These are phyloP conservation scores for Wickerhamiella domercqiae DNA, from an alignment of 805 yeast genomes.

Conservation along the genomic window DNA sequence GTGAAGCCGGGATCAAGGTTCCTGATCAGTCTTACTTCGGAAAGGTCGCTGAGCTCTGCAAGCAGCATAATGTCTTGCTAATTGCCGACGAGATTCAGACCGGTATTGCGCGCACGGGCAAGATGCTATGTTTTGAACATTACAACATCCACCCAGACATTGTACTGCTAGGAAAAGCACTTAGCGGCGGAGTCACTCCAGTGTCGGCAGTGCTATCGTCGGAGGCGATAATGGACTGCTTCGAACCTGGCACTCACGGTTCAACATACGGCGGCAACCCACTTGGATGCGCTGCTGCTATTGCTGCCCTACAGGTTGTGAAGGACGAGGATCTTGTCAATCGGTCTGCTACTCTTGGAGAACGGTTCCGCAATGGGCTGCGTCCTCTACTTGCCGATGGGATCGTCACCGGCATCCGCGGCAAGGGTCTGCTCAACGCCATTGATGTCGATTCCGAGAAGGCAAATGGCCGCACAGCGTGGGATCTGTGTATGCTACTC, in stretches of 20 bases:
- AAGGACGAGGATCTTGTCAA: constrained; percentile 74
- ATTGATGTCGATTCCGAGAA: constrained; percentile 75
- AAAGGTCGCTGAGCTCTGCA: constrained; percentile 58
- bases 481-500: constrained; percentile 90
- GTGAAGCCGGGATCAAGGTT: constrained; percentile 95
- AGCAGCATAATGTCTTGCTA: constrained; percentile 67
- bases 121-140: constrained; percentile 83
- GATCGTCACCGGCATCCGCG: constrained; percentile 50
- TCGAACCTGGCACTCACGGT: constrained; percentile 94
- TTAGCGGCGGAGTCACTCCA: constrained; percentile 89
- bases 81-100: constrained; percentile 97
- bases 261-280: constrained; percentile 98
- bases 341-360: constrained; percentile 60
- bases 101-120: constrained; percentile 95
- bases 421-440: constrained; percentile 77
- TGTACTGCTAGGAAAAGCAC: constrained; percentile 81
- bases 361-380: constrained; percentile 38
- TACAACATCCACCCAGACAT: constrained; percentile 75
- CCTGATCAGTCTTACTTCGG: constrained; percentile 73
- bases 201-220: constrained; percentile 85
- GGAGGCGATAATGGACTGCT: constrained; percentile 72
- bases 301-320: constrained; percentile 84
- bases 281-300: constrained; percentile 79
- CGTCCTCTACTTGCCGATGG: constrained; percentile 28
- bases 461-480: constrained; percentile 81